Percentiles rank a stretch among this genome's conserved stretches.
phyloP scores from a whole-genome alignment of 2,329 filamentous ascomycete genomes.

The Orbilia oligospora region DNA sequence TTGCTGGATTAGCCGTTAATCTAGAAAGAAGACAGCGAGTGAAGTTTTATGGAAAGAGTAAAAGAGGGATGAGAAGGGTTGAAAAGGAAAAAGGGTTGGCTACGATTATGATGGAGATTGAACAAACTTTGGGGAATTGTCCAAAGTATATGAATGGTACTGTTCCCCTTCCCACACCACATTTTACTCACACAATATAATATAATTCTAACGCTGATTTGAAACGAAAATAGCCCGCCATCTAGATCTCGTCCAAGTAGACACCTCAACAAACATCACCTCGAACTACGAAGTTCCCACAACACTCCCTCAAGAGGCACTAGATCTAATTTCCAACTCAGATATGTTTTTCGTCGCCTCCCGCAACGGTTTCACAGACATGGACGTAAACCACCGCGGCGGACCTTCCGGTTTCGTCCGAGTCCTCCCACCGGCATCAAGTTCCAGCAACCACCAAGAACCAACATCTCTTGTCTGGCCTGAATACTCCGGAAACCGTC shows the following conservation, averaged over 20 bases:
- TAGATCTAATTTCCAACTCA: conserved; percentile 74
- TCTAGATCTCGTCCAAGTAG: conserved; percentile 71
- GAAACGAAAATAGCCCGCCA: conserved; percentile 68
- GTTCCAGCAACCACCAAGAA: conserved; percentile 65
- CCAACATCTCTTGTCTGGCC: conserved; percentile 76
- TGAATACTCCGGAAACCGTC: conserved; percentile 85
- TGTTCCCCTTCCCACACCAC: neutral
- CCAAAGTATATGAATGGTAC: conserved; percentile 79
- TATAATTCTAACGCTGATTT: neutral
- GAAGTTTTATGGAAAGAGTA: conserved; percentile 80
- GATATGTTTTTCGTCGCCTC: conserved; percentile 86
- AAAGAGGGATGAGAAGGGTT: conserved; percentile 71
- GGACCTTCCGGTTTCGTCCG: conserved; percentile 81
- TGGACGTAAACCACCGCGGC: conserved; percentile 88
- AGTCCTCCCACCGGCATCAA: conserved; percentile 69
- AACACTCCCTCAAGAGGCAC: conserved; percentile 71
- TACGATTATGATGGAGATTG: conserved; percentile 74
- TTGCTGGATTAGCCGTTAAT: conserved; percentile 76
- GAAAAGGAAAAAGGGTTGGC: conserved; percentile 56
- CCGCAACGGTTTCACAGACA: conserved; percentile 74
- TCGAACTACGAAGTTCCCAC: conserved; percentile 66
- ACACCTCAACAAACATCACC: conserved; percentile 63
- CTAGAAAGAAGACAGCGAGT: conserved; percentile 78
- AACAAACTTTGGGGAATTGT: conserved; percentile 83
- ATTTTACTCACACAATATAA: conserved; percentile 69